Base-by-base conservation (phyloP, 202 grass and related monocot species). In the Elaeis oleifera region DNA sequence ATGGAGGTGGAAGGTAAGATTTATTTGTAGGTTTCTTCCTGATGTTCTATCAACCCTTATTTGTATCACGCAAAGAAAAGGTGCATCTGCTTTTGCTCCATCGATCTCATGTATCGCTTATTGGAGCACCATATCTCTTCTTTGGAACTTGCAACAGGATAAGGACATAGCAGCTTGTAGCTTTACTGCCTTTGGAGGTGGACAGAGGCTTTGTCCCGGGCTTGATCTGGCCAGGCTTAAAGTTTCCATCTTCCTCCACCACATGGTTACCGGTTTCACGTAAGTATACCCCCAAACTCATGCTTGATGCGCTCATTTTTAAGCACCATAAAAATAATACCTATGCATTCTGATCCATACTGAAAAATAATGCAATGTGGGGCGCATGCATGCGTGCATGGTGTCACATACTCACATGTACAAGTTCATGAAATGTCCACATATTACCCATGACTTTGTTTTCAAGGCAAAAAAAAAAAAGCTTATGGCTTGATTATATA, bases 1-100 rank as follows among this genome's bases (percentile, higher is more conserved):
- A 71, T 99, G 94, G 94, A 99, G 94, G 74, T 99, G 94, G 94
- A 89, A 99, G 94, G 94, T 99, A 74, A 86, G 61, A 63, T 6
- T 31, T 6, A 31, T 31, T 31, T 31, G 50, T 0, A 9, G 58
- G 11, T 31, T 31, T 31, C 28, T 44, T 13, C 8, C 22, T 5
- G 22, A 16, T 51, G 63, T 53, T 17, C 49, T 23, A 51, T 26
- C 16, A 26, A 19, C 22, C 23, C n/a, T 21, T 53, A 5, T 17
- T 54, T 67, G 23, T 16, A 53, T 25, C 31, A 54, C 50, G 36
- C 23, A 54, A 14, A 13, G 36, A 44, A 44, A 14, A 44, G 36
- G 8, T 44, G 36, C 5, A 29, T 26, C 15, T 13, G 23, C 22
- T 21, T 20, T 49, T 58, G 24, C 31, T 50, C 66, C 13, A 48